These are phyloP conservation scores for Fusarium duplospermum DNA, from an alignment of 2,329 filamentous ascomycete species.

Conservation along the genomic window DNA sequence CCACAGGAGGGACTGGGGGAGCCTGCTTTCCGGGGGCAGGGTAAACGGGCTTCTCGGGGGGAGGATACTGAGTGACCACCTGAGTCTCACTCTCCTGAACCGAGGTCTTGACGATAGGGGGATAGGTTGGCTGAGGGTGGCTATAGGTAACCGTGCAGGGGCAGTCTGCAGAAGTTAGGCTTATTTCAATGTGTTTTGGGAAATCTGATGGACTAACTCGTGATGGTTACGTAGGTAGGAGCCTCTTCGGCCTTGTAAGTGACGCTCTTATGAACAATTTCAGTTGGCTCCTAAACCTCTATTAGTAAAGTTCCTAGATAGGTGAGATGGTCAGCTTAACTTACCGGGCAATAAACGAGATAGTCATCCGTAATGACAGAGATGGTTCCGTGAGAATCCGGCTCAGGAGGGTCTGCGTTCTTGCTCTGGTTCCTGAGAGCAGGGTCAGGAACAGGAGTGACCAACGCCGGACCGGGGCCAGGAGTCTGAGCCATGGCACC, in stretches of 20 bases:
- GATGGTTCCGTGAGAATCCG: slow-evolving; percentile 33
- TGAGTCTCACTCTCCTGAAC: neutral
- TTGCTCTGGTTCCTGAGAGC: neutral
- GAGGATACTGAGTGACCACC: slow-evolving; percentile 5
- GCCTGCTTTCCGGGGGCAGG: slow-evolving; percentile 5
- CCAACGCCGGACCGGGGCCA: neutral
- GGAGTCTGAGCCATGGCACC: slow-evolving; percentile 3
- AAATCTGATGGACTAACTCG: slow-evolving; percentile 48
- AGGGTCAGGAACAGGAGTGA: neutral
- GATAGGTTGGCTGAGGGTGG: slow-evolving; percentile 2
- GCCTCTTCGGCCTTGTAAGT: slow-evolving; percentile 57
- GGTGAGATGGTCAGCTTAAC: slow-evolving; percentile 11
- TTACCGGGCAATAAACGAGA: slow-evolving; percentile 58
- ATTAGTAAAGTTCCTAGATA: neutral
- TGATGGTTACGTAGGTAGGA: slow-evolving; percentile 58
- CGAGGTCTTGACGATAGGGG: slow-evolving; percentile 7
- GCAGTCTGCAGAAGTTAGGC: slow-evolving; percentile 54
- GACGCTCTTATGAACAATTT: slow-evolving; percentile 53
- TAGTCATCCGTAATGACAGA: slow-evolving; percentile 54
- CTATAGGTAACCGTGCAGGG: slow-evolving; percentile 57
- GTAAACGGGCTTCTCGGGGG: neutral
- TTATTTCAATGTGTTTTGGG: neutral
- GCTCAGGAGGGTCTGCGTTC: neutral
- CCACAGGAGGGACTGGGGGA: neutral
- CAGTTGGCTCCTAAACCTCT: slow-evolving; percentile 42